phyloP scores from a whole-genome alignment of 2,329 filamentous ascomycete genomes.

The Graphilbum fragrans region DNA sequence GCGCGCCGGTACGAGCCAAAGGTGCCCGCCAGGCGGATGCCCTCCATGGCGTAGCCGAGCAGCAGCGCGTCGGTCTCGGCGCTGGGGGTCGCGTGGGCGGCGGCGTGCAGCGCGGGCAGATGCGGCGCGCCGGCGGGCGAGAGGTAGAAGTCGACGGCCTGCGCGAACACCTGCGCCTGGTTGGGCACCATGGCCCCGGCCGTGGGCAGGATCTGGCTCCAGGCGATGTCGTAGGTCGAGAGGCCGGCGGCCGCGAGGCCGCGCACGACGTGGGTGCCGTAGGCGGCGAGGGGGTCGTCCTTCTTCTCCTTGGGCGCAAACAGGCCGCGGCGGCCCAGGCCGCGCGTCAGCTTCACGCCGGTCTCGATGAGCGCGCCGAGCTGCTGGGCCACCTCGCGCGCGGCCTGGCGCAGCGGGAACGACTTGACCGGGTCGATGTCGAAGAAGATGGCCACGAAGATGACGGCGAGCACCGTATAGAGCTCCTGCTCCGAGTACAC shows the following conservation, averaged over 20 bases:
- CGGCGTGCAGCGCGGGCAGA: constrained; percentile 45
- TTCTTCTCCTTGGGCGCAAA: constrained; percentile 38
- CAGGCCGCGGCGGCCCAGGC: constrained; percentile 30
- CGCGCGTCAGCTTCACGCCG: constrained; percentile 47
- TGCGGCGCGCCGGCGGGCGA: constrained; percentile 41
- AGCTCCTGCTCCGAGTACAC: constrained; percentile 39
- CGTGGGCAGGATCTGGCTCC: constrained; percentile 57
- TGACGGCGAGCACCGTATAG: constrained; percentile 49
- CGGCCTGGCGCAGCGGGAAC: constrained; percentile 49
- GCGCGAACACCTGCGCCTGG: constrained; percentile 61
- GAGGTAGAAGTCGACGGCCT: constrained; percentile 63
- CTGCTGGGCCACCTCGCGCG: constrained; percentile 40
- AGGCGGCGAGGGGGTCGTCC: constrained; percentile 44
- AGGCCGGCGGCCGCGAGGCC: constrained; percentile 51
- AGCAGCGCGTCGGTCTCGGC: constrained; percentile 51
- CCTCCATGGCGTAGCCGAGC: constrained; percentile 60
- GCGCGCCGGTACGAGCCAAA: constrained; percentile 49
- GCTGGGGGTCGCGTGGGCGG: constrained; percentile 41
- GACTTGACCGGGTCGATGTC: constrained; percentile 54
- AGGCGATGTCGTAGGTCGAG: constrained; percentile 53
- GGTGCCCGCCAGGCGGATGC: constrained; percentile 53
- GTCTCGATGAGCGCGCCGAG: constrained; percentile 45
- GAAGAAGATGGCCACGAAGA: constrained; percentile 55
- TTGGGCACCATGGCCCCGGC: constrained; percentile 56
- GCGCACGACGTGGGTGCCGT: constrained; percentile 55